Evolutionary conservation across 2,329 filamentous ascomycete genomes (phyloP).

Genomic region (Harringtonia lauricola): DNA sequence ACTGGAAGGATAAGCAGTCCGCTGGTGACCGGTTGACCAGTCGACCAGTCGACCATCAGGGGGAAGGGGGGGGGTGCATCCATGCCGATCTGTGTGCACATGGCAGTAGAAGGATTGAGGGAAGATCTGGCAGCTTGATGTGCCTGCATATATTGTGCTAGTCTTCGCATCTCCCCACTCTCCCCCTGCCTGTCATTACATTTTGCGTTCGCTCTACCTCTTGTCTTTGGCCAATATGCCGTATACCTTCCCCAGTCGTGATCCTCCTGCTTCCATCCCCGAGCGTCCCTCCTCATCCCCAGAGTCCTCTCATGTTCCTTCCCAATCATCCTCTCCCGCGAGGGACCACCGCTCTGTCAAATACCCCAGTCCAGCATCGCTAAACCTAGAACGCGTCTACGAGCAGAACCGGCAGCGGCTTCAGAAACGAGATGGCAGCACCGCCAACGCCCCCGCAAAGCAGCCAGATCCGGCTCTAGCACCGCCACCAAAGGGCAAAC

Average conservation of each 20-base stretch:
- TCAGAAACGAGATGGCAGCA: conserved; percentile 33
- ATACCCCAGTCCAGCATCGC: conserved; percentile 43
- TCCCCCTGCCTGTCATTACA: no score
- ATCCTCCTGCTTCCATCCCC: not conserved
- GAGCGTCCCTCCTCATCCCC: not conserved
- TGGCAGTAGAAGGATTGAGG: no score
- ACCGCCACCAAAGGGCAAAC: conserved; percentile 54
- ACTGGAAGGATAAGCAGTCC: no score
- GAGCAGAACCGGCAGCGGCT: conserved; percentile 47
- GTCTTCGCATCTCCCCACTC: no score
- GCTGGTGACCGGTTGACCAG: no score
- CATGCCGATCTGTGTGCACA: no score
- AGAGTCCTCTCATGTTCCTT: not conserved
- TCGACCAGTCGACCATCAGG: no score
- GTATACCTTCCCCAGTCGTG: not conserved
- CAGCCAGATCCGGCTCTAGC: conserved; percentile 32
- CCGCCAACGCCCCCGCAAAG: conserved; percentile 16
- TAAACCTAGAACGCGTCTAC: conserved; percentile 52
- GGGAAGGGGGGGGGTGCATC: no score
- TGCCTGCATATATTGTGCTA: no score
- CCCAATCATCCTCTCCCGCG: not conserved
- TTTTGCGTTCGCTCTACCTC: not conserved
- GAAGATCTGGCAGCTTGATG: no score
- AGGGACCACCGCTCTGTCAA: conserved; percentile 9
- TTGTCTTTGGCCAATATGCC: not conserved